Conservation (phyloP, 176 grass and related monocot species). For the Thinopyrum elongatum region DNA sequence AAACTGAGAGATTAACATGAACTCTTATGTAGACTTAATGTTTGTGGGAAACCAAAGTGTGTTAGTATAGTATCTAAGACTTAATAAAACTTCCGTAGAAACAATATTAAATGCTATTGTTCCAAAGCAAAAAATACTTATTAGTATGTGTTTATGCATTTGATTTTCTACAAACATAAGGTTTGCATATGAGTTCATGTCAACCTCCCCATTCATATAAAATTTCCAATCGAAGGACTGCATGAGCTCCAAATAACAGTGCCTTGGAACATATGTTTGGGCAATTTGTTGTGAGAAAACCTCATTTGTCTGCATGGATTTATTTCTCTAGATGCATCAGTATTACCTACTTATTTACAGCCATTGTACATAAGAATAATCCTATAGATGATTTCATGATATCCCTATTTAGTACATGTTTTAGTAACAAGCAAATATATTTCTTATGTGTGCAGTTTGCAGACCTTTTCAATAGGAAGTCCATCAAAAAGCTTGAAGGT, state of each 20-base stretch:
- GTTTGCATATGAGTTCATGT: background rate
- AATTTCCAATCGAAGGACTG: background rate
- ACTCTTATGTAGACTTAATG: background rate
- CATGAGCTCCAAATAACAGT: constrained; percentile 7
- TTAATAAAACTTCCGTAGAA: background rate
- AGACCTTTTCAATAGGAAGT: constrained; percentile 89
- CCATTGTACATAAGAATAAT: background rate
- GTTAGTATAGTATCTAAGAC: background rate
- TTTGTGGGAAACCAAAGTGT: background rate
- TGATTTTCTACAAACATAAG: background rate
- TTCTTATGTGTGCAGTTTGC: constrained; percentile 3
- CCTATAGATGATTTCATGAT: background rate
- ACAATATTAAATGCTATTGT: background rate
- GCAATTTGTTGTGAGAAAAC: background rate
- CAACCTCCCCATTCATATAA: background rate
- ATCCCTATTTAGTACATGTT: background rate
- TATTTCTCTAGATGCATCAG: background rate
- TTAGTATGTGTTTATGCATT: background rate
- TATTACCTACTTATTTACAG: background rate
- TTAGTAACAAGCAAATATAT: background rate
- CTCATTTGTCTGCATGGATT: background rate
- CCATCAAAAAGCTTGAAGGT: constrained; percentile 89
- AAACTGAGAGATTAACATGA: background rate
- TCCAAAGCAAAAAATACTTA: background rate
- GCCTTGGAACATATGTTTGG: background rate